Percentiles rank a stretch among this genome's conserved stretches.
Evolutionary conservation across 1,284 basidiomycete species (phyloP).

Genomic region (Limonomyces culmigenus): DNA sequence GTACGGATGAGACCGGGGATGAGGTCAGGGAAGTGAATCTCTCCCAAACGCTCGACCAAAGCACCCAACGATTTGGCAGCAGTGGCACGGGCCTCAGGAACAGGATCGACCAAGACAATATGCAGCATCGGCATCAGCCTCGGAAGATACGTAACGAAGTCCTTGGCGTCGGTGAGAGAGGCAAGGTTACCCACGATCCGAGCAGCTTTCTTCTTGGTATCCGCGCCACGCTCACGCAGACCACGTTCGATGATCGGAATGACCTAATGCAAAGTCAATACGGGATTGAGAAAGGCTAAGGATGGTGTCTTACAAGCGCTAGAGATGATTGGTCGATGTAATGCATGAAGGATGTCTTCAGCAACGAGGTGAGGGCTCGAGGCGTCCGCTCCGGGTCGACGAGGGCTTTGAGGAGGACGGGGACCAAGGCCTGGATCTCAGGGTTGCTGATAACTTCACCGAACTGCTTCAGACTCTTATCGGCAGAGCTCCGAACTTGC

Average conservation of each 20-base stretch:
- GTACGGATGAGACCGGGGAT: slow-evolving; percentile 83
- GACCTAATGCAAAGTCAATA: slow-evolving; percentile 29
- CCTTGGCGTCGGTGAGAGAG: slow-evolving; percentile 87
- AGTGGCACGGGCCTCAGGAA: slow-evolving; percentile 93
- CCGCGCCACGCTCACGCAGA: slow-evolving; percentile 80
- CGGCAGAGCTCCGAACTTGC: slow-evolving; percentile 88
- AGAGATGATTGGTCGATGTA: slow-evolving; percentile 97
- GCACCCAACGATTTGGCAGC: slow-evolving; percentile 97
- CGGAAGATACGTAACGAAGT: slow-evolving; percentile 91
- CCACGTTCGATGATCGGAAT: slow-evolving; percentile 95
- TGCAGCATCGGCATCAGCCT: slow-evolving; percentile 86
- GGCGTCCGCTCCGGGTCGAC: slow-evolving; percentile 92
- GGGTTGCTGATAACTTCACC: slow-evolving; percentile 93
- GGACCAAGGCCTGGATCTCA: slow-evolving; percentile 86
- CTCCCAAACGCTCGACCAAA: slow-evolving; percentile 90
- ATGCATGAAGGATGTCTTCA: slow-evolving; percentile 95
- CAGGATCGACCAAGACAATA: slow-evolving; percentile 83
- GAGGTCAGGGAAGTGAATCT: slow-evolving; percentile 90
- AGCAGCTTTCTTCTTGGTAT: slow-evolving; percentile 90
- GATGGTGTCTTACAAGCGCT: slow-evolving; percentile 52
- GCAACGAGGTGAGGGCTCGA: slow-evolving; percentile 64
- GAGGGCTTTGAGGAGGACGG: slow-evolving; percentile 87
- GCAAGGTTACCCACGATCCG: slow-evolving; percentile 97
- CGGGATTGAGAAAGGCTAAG: neutral
- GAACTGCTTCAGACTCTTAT: slow-evolving; percentile 93